phyloP scores from a whole-genome alignment of 2,329 filamentous ascomycete species.

The Paraconiothyrium sp. region DNA sequence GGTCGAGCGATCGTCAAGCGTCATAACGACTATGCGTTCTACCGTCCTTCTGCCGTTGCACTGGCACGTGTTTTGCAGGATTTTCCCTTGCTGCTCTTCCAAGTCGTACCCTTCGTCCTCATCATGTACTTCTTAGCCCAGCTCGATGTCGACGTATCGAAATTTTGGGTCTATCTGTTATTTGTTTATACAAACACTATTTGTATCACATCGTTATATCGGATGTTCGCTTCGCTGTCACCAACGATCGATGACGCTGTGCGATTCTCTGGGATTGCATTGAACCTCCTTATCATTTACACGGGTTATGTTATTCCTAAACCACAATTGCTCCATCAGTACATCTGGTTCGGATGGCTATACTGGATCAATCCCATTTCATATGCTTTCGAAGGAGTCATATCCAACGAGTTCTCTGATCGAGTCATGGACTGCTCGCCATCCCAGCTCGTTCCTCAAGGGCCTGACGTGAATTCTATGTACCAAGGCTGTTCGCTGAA shows the following conservation, averaged over 20 bases:
- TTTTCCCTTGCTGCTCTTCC: slow-evolving; percentile 67
- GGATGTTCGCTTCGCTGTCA: slow-evolving; percentile 72
- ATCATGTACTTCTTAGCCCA: slow-evolving; percentile 73
- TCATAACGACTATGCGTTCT: slow-evolving; percentile 74
- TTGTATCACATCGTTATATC: slow-evolving; percentile 70
- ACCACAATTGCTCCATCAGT: slow-evolving; percentile 64
- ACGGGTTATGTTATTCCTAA: slow-evolving; percentile 76
- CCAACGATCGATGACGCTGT: slow-evolving; percentile 73
- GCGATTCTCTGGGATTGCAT: slow-evolving; percentile 68
- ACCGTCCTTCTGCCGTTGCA: slow-evolving; percentile 72
- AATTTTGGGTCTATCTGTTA: slow-evolving; percentile 73
- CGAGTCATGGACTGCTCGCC: slow-evolving; percentile 67
- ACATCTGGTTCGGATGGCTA: slow-evolving; percentile 69
- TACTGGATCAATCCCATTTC: slow-evolving; percentile 59
- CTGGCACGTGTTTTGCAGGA: slow-evolving; percentile 71
- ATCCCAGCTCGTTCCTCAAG: slow-evolving; percentile 67
- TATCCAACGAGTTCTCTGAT: slow-evolving; percentile 71
- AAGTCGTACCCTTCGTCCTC: slow-evolving; percentile 67
- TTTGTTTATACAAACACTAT: slow-evolving; percentile 72
- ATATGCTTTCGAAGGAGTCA: slow-evolving; percentile 73
- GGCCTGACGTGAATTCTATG: slow-evolving; percentile 62
- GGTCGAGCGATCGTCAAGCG: slow-evolving; percentile 75
- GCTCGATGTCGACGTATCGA: slow-evolving; percentile 66
- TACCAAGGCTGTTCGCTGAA: slow-evolving; percentile 71
- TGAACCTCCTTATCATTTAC: slow-evolving; percentile 71